phyloP scores from a whole-genome alignment of 306 rosid species.

The Ziziphus jujuba region DNA sequence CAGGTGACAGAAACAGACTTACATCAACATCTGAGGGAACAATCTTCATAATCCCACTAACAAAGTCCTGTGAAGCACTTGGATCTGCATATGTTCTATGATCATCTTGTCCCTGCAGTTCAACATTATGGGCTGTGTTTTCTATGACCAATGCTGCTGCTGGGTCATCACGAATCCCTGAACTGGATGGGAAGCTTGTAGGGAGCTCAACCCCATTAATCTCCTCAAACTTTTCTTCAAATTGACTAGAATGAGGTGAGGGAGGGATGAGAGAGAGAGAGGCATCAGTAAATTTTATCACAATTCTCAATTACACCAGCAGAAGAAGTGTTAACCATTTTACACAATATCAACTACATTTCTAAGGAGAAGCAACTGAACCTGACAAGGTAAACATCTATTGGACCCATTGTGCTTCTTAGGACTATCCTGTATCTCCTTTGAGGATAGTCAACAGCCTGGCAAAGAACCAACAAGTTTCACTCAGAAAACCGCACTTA shows the following conservation, averaged over 20 bases:
- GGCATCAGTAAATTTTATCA: constrained; percentile 14
- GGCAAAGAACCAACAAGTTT: constrained; percentile 31
- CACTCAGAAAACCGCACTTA: constrained; percentile 25
- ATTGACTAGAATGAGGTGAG: constrained; percentile 57
- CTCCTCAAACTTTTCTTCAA: constrained; percentile 96
- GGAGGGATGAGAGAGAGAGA: constrained; percentile 18
- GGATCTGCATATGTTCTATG: constrained; percentile 48
- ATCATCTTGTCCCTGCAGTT: constrained; percentile 56
- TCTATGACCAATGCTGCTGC: constrained; percentile 37
- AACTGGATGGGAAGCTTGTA: constrained; percentile 55
- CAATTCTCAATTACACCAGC: constrained; percentile 14
- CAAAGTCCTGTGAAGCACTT: constrained; percentile 62
- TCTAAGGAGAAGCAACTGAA: constrained; percentile 31
- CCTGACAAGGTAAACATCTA: constrained; percentile 99
- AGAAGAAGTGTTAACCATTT: constrained; percentile 18
- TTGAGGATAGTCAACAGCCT: constrained; percentile 96
- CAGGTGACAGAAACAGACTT: constrained; percentile 41
- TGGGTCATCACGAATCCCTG: constrained; percentile 49
- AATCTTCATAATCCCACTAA: constrained; percentile 93
- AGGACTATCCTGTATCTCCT: constrained; percentile 93
- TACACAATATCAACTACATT: constrained; percentile 7
- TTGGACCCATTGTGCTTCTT: constrained; percentile 97
- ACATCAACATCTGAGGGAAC: constrained; percentile 95
- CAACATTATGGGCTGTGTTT: constrained; percentile 50
- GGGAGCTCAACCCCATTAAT: constrained; percentile 65